Conservation (phyloP, 1,284 basidiomycete genomes). For the Boletus semigastroideus region DNA sequence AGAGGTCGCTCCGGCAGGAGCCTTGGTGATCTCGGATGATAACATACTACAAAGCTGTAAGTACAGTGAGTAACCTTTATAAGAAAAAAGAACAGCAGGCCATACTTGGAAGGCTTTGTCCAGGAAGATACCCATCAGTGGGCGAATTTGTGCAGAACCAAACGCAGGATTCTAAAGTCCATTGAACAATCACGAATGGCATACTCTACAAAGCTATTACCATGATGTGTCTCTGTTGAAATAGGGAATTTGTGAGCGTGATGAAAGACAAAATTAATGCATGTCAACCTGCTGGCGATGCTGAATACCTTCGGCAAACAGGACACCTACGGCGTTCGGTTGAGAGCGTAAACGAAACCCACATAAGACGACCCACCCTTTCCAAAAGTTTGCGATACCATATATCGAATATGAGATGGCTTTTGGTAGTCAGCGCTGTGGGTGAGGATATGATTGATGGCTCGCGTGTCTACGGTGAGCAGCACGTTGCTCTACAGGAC, state of each 20-base stretch:
- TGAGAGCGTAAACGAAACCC: background rate
- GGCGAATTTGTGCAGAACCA: constrained; percentile 52
- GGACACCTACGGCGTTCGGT: constrained; percentile 11
- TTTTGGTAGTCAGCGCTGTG: constrained; percentile 39
- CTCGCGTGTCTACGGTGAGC: constrained; percentile 36
- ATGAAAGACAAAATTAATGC: background rate
- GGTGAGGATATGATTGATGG: constrained; percentile 40
- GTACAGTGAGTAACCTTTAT: background rate
- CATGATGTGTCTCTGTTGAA: constrained; percentile 27
- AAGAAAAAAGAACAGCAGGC: background rate
- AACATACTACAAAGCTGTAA: constrained; percentile 48
- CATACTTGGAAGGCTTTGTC: constrained; percentile 50
- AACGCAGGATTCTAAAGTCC: constrained; percentile 56
- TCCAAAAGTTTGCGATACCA: constrained; percentile 29
- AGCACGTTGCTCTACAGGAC: constrained; percentile 17
- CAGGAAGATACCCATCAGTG: constrained; percentile 54
- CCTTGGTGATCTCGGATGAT: constrained; percentile 33
- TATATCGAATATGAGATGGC: constrained; percentile 23
- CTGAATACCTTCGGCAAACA: constrained; percentile 26
- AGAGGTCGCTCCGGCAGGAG: constrained; percentile 11
- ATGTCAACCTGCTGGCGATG: constrained; percentile 28
- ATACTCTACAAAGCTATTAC: constrained; percentile 1
- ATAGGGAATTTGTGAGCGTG: background rate
- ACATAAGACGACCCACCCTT: constrained; percentile 18
- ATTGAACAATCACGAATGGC: background rate